phyloP scores from a whole-genome alignment of 139 green algal species.

The Limnomonas spitsbergensis region DNA sequence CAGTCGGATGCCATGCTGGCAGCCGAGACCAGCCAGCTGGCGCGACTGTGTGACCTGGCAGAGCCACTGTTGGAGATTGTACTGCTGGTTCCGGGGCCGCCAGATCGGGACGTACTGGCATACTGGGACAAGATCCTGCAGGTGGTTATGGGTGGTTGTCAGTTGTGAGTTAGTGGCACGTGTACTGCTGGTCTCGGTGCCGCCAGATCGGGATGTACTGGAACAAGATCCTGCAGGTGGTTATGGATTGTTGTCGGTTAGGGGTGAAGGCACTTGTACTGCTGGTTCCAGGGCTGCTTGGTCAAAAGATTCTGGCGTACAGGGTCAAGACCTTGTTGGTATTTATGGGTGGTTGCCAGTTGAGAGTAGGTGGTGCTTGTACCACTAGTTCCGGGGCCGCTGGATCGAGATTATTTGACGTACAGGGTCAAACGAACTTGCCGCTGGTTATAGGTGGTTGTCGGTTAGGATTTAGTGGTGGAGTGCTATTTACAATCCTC shows the following conservation, averaged over 20 bases:
- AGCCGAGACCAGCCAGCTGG: conserved; percentile 48
- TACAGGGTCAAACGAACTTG: conserved; percentile 61
- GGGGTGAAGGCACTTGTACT: conserved; percentile 50
- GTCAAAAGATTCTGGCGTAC: conserved; percentile 45
- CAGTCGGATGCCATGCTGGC: conserved; percentile 21
- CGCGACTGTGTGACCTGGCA: conserved; percentile 52
- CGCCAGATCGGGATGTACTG: conserved; percentile 48
- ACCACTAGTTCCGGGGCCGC: conserved; percentile 44
- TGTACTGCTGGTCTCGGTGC: conserved; percentile 44
- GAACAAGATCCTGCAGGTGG: conserved; percentile 59
- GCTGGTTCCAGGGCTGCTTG: conserved; percentile 41
- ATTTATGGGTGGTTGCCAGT: no score
- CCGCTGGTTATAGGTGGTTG: no score
- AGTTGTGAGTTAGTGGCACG: no score
- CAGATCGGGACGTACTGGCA: conserved; percentile 36
- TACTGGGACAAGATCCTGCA: conserved; percentile 62
- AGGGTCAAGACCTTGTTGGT: conserved; percentile 59
- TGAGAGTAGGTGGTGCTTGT: conserved; percentile 50
- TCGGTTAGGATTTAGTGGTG: no score
- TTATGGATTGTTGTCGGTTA: no score
- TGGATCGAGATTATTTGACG: conserved; percentile 34
- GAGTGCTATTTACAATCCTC: no score
- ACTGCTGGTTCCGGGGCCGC: conserved; percentile 43
- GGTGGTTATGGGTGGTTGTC: no score
- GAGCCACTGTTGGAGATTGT: conserved; percentile 50